A percentile compares a stretch with the other conserved stretches of the same genome.
These are phyloP conservation scores for Monilinia vaccinii-corymbosi DNA, from an alignment of 2,329 filamentous ascomycete genomes.

Conservation along the genomic window DNA sequence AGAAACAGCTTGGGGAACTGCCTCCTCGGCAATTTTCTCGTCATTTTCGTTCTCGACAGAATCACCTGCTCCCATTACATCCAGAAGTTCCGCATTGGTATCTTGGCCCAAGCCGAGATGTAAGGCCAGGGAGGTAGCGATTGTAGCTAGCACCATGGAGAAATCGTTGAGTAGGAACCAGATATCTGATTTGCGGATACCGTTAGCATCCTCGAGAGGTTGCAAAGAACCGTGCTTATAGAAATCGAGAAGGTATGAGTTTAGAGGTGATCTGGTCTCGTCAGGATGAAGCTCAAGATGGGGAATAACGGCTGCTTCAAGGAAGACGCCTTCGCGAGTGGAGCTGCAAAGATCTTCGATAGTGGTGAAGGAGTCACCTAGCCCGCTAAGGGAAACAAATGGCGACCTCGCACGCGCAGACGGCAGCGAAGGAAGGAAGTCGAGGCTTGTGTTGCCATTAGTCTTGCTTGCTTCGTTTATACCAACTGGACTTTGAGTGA, in stretches of 20 bases:
- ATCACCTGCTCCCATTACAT: constrained; percentile 41
- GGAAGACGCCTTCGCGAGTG: constrained; percentile 58
- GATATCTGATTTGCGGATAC: constrained; percentile 54
- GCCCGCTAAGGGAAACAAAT: constrained; percentile 64
- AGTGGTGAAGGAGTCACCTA: constrained; percentile 52
- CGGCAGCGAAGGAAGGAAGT: constrained; percentile 29
- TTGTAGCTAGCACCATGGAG: constrained; percentile 57
- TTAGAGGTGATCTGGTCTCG: constrained; percentile 43
- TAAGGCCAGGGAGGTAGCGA: constrained; percentile 54
- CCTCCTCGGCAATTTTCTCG: constrained; percentile 28
- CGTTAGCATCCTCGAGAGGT: constrained; percentile 54
- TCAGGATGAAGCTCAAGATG: constrained; percentile 53
- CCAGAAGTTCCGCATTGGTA: constrained; percentile 36
- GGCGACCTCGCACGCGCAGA: constrained; percentile 49
- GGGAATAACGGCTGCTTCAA: constrained; percentile 66
- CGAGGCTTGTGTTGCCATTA: constrained; percentile 12
- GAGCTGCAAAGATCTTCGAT: constrained; percentile 60
- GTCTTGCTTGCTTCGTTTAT: neutral
- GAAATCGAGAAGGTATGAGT: constrained; percentile 67
- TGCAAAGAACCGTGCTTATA: constrained; percentile 61
- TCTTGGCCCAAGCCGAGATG: constrained; percentile 45
- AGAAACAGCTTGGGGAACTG: constrained; percentile 9
- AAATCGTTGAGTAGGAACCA: constrained; percentile 67
- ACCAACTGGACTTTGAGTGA: constrained; percentile 24
- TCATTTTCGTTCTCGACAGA: constrained; percentile 35